Base-by-base conservation (phyloP, 306 rosid genomes). In the Medicago arabica region DNA sequence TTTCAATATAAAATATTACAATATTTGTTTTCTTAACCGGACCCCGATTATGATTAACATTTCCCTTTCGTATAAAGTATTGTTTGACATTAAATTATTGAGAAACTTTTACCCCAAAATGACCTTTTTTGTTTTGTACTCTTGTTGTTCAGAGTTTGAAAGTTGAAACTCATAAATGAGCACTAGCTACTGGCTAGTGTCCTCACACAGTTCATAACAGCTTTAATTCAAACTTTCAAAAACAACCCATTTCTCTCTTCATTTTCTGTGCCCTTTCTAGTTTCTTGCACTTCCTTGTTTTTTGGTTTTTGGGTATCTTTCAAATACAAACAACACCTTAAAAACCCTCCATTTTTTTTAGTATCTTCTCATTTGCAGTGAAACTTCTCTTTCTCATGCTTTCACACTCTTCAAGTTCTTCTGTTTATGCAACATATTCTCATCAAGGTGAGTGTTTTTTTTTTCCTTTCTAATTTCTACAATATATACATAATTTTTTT, bases 161-260 rank as follows among this genome's bases (percentile, higher is more conserved):
- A 62, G 49, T 62, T 71, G 72, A 66, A 71, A 75, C 69, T 80
- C 91, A 81, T 82, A 75, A 81, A 81, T 77, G 76, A 25, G 23
- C 81, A 74, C 86, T 71, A 16, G 57, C 66, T 71, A 71, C 76
- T 66, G 40, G 46, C 81, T 63, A 54, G 79, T 70, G 73, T 59
- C 75, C 67, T 67, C 72, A 68, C 72, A 70, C 72, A 14, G 9
- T 77, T 65, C 66, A 34, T 43, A 80, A 12, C 38, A 83, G 88
- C 96, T 92, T 92, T 88, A 90, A 87, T 92, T 92, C 89, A 88
- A 92, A 90, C 84, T 86, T 81, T 67, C 74, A 82, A 75, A 53
- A 51, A 51, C 10, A n/a, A 67, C 19, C 15, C 58, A 34, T 66
- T 78, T 65, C 75, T 71, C 78, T 59, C 83, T 72, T 73, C 84